Percentiles rank a stretch among this genome's conserved stretches.
phyloP scores from a whole-genome alignment of 345 rosid genomes.

The Eucalyptus tenuipes region DNA sequence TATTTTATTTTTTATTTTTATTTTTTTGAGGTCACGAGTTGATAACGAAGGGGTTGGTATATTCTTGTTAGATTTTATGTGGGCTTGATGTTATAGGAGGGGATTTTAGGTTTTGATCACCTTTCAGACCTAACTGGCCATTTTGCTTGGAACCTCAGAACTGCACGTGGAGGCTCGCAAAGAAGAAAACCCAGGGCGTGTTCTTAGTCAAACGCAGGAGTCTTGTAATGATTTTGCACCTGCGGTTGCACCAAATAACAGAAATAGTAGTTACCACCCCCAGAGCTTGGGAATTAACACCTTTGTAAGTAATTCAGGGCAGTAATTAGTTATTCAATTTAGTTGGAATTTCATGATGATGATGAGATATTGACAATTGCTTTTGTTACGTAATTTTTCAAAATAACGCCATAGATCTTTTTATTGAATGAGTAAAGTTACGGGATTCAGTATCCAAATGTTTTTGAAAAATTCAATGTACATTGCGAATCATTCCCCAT shows the following conservation, averaged over 20 bases:
- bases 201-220: neutral
- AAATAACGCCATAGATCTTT: neutral
- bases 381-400: neutral
- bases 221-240: neutral
- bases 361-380: neutral
- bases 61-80: neutral
- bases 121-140: conserved; percentile 1
- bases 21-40: neutral
- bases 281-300: neutral
- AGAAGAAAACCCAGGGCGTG: neutral
- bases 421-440: neutral
- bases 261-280: neutral
- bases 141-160: neutral
- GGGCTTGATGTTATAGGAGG: neutral
- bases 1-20: too few relatives aligned
- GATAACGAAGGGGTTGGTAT: neutral
- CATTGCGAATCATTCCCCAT: neutral
- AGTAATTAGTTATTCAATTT: neutral
- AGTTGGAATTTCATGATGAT: neutral
- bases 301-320: neutral
- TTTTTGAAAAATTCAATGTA: neutral
- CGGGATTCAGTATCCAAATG: neutral
- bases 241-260: neutral
- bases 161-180: neutral
- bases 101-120: neutral